These are phyloP conservation scores for Coemansia sp. DNA, from an alignment of 192 early-diverging fungal species.

Conservation along the genomic window DNA sequence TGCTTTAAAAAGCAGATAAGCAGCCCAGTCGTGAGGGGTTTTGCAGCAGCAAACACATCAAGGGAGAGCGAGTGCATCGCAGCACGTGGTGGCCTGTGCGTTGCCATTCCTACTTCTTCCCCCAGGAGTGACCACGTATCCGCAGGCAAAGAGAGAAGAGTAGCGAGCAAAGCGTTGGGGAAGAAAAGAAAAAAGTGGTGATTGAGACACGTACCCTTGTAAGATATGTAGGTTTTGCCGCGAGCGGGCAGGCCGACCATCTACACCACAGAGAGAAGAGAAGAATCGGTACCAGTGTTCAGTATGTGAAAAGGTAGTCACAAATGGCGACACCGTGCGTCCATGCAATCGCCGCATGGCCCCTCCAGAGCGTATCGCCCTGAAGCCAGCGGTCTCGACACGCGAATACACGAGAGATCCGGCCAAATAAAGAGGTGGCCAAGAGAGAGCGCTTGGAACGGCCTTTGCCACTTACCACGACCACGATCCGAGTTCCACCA, in stretches of 20 bases:
- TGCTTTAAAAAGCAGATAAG: background rate
- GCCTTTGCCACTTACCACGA: conserved; percentile 37
- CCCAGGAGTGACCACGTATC: background rate
- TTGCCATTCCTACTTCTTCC: background rate
- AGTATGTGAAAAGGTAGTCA: conserved; percentile 1
- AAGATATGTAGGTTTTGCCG: conserved; percentile 96
- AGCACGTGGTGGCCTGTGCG: conserved; percentile 13
- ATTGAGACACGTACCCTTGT: conserved; percentile 65
- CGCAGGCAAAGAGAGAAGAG: background rate
- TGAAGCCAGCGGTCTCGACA: background rate
- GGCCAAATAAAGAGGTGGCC: background rate
- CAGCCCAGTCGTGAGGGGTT: background rate
- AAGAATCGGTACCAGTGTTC: background rate
- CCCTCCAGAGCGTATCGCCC: background rate
- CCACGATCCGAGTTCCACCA: conserved; percentile 54
- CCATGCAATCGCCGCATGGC: conserved; percentile 2
- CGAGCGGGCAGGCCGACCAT: conserved; percentile 91
- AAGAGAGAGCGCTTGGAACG: background rate
- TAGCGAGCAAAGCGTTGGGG: background rate
- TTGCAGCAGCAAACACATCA: background rate
- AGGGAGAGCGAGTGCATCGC: conserved; percentile 6
- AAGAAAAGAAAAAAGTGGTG: background rate
- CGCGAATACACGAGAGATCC: background rate
- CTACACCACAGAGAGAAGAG: conserved; percentile 33
- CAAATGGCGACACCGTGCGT: background rate